phyloP scores from a whole-genome alignment of 2,329 filamentous ascomycete genomes.

The Aspergillus pseudonomiae region DNA sequence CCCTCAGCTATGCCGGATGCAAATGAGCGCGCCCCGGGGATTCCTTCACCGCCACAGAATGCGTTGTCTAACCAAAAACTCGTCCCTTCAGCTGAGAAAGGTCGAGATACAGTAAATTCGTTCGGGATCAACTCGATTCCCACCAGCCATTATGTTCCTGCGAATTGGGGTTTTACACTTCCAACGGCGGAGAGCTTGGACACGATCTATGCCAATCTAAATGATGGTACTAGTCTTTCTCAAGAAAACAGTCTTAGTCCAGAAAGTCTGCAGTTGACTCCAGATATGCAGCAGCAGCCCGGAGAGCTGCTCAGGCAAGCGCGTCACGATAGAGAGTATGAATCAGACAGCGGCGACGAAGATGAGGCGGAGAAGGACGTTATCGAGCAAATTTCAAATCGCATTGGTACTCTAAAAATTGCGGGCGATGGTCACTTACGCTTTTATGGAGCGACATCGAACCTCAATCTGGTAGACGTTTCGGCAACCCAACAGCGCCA shows the following conservation, averaged over 20 bases:
- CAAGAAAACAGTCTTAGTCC: conserved; percentile 29
- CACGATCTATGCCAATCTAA: conserved; percentile 38
- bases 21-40: conserved; percentile 8
- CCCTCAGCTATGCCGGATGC: conserved; percentile 8
- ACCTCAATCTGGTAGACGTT: conserved; percentile 47
- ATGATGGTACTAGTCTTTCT: conserved; percentile 20
- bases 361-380: conserved; percentile 45
- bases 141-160: conserved; percentile 27
- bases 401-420: conserved; percentile 49
- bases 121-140: conserved; percentile 26
- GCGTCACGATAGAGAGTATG: conserved; percentile 27
- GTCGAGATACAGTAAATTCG: conserved; percentile 23
- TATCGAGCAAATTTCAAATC: conserved; percentile 48
- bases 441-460: conserved; percentile 51
- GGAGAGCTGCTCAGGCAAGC: conserved; percentile 25
- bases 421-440: conserved; percentile 47
- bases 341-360: conserved; percentile 41
- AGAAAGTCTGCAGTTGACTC: conserved; percentile 29
- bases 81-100: conserved; percentile 18
- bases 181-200: conserved; percentile 41
- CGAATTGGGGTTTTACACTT: conserved; percentile 39
- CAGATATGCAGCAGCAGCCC: conserved; percentile 32
- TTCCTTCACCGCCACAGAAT: conserved; percentile 19
- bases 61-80: conserved; percentile 15
- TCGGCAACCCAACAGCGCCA: conserved; percentile 38